Base-by-base conservation (phyloP, 352 stramenopile species). In the Globisporangium cederbergense region DNA sequence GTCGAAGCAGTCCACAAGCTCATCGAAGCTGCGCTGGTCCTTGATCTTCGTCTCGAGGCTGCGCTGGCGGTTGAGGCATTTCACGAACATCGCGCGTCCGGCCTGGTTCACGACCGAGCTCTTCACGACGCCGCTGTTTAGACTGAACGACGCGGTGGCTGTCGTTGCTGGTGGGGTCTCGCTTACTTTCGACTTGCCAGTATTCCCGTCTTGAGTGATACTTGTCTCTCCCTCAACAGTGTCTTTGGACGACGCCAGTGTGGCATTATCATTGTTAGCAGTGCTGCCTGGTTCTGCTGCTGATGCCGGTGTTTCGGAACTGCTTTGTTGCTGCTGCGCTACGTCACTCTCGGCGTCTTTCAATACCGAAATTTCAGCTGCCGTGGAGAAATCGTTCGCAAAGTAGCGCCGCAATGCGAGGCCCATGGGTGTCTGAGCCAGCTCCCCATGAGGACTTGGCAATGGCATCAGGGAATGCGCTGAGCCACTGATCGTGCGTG, bases 31-130 rank as follows among this genome's bases (percentile, higher is more conserved):
- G 4, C 53, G 53, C 16, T 74, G 65, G 51, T 89, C 76, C 51
- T 81, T 82, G 32, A 95, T 68, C 22, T 86, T 81, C 16, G 86
- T 95, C 60, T 91, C 86, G 14, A 93, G 43, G 58, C 86, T 93
- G 28, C 86, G 84, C 64, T 95, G 86, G 2, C 79, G 81, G 56
- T 93, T 95, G 18, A 95, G 65, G 38, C 83, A 92, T 56, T 87
- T 87, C 10, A 95, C 86, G 66, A 95, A 93, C 66, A 89, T 45
- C 13, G 79, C 81, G 18, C 86, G 86, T 0, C 84, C 84, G 6
- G 61, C 49, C 20, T 73, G 64, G 1, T 53, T 70, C 50, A 57
- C 25, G 73, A 75, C 68, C 45, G 61, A 42, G 66, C 76, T 58
- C 71, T 77, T 70, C 20, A 70, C 53, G 32, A 70, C 53, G 2